phyloP scores from a whole-genome alignment of 805 yeast genomes.

The Hermanozyma aechmeae region DNA sequence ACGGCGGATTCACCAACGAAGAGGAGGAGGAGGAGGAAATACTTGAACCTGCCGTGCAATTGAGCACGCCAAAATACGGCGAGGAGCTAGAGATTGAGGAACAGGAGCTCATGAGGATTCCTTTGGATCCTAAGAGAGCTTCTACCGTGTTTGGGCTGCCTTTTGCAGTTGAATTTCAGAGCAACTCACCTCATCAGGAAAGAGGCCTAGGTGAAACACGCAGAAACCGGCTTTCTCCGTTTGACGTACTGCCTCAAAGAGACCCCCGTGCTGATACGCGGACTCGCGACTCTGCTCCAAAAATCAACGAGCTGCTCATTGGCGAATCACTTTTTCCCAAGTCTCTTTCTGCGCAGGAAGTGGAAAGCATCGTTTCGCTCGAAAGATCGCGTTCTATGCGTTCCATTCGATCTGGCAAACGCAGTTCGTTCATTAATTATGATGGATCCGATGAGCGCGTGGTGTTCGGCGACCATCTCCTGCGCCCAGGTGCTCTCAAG shows the following conservation, averaged over 20 bases:
- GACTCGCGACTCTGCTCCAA: too few species aligned
- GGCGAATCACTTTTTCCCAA: conserved; percentile 64
- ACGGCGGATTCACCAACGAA: neutral
- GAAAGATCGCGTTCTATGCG: conserved; percentile 57
- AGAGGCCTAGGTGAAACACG: too few species aligned
- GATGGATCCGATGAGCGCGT: conserved; percentile 33
- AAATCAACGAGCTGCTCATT: conserved; percentile 16
- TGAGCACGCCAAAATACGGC: neutral
- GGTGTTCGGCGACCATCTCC: conserved; percentile 15
- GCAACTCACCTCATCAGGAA: neutral
- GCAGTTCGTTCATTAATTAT: conserved; percentile 31
- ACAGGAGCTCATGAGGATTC: conserved; percentile 5
- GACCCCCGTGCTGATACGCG: too few species aligned
- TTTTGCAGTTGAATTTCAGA: conserved; percentile 11
- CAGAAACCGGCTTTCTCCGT: too few species aligned
- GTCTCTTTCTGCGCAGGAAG: conserved; percentile 55
- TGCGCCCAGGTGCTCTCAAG: conserved; percentile 11
- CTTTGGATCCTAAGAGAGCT: conserved; percentile 4
- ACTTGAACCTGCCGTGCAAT: neutral
- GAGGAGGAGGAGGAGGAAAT: neutral
- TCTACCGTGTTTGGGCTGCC: conserved; percentile 24
- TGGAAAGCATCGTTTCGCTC: conserved; percentile 62
- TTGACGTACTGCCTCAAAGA: too few species aligned
- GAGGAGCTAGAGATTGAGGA: neutral
- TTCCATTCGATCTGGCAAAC: conserved; percentile 33